These are phyloP conservation scores for Trichoderma asperelloides DNA, from an alignment of 495 filamentous ascomycete genomes.

Conservation along the genomic window DNA sequence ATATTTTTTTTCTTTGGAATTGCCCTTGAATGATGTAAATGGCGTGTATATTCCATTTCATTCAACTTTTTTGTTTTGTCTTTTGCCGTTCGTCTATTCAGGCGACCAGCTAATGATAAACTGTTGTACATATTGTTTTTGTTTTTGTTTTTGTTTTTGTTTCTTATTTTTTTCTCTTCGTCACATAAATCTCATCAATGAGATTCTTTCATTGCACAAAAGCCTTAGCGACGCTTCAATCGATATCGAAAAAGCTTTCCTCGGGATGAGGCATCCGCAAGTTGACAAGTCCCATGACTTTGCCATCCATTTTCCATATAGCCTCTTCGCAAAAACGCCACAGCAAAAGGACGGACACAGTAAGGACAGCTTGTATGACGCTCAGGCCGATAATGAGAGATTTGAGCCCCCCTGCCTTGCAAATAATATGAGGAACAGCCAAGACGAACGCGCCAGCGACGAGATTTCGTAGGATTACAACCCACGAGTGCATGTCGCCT, in stretches of 20 bases:
- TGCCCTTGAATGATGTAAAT: no score
- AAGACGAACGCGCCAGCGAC: constrained; percentile 31
- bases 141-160: not conserved
- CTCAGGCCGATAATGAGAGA: constrained; percentile 26
- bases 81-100: not conserved
- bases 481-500: constrained; percentile 32
- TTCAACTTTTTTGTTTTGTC: not conserved
- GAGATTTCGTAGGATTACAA: constrained; percentile 23
- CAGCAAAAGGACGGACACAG: constrained; percentile 17
- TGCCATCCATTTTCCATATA: constrained; percentile 29
- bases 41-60: not conserved
- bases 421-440: constrained; percentile 26
- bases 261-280: constrained; percentile 28
- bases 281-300: constrained; percentile 33
- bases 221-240: constrained; percentile 18
- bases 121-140: not conserved
- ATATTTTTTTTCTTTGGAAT: not conserved
- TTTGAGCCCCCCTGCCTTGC: constrained; percentile 26
- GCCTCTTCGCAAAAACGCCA: constrained; percentile 33
- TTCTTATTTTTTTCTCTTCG: not conserved
- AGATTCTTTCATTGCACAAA: not conserved
- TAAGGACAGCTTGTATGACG: constrained; percentile 26
- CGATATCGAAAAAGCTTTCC: constrained; percentile 38
- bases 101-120: no score
- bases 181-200: not conserved